A percentile compares a stretch with the other conserved stretches of the same genome.
Evolutionary conservation across 148 eudicot genomes (phyloP).

Genomic region (Pharnaceum exiguum): DNA sequence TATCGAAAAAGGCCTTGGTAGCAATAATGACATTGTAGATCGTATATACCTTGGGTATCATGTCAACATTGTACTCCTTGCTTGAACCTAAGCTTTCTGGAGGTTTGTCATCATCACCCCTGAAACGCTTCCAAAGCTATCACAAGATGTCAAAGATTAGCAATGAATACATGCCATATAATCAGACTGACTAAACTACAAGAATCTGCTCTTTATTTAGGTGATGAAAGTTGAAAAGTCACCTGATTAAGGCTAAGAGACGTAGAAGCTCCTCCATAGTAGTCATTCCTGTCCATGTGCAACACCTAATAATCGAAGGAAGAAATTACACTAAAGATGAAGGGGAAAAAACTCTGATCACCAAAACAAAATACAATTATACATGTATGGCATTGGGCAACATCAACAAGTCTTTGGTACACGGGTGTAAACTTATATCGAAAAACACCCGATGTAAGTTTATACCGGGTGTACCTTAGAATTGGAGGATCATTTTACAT

Average conservation of each 20-base stretch:
- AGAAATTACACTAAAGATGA: too few relatives aligned
- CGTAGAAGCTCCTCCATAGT: constrained; percentile 84
- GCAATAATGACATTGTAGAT: not conserved
- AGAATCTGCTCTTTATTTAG: too few relatives aligned
- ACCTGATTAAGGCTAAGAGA: constrained; percentile 77
- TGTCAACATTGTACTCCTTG: constrained; percentile 83
- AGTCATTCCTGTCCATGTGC: constrained; percentile 87
- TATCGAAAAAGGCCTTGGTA: not conserved
- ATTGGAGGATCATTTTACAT: too few relatives aligned
- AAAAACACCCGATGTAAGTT: too few relatives aligned
- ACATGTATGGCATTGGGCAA: too few relatives aligned
- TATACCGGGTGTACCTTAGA: too few relatives aligned
- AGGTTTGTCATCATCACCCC: constrained; percentile 47
- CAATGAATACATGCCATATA: too few relatives aligned
- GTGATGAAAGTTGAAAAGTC: not conserved
- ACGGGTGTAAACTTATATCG: too few relatives aligned
- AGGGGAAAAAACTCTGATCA: not conserved
- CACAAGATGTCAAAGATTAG: not conserved
- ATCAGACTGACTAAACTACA: too few relatives aligned
- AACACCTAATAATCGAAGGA: too few relatives aligned
- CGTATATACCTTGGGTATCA: constrained; percentile 72
- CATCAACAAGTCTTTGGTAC: too few relatives aligned
- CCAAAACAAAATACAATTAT: too few relatives aligned
- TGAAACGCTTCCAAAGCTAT: constrained; percentile 82
- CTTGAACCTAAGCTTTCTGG: constrained; percentile 59